phyloP scores from a whole-genome alignment of 2,329 filamentous ascomycete species.

The Exophiala lecanii-corni region DNA sequence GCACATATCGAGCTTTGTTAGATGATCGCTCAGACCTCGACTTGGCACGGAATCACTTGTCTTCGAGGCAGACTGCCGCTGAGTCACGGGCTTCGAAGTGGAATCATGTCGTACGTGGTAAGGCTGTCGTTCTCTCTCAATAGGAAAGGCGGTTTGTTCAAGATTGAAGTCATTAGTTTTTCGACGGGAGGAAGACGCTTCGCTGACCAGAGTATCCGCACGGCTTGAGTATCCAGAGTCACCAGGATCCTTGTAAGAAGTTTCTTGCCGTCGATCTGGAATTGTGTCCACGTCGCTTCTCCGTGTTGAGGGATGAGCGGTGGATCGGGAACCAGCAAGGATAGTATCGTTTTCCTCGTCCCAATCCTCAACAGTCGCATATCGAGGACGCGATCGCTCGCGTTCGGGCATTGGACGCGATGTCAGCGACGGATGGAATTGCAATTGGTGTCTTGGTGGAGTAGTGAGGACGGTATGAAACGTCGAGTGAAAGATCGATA shows the following conservation, averaged over 20 bases:
- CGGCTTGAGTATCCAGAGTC: constrained; percentile 61
- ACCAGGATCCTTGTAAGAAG: constrained; percentile 47
- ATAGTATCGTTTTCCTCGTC: constrained; percentile 42
- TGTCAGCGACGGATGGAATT: background rate
- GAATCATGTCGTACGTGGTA: constrained; percentile 10
- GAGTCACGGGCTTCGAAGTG: constrained; percentile 5
- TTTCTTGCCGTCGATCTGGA: constrained; percentile 9
- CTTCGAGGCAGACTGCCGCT: constrained; percentile 14
- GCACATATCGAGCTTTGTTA: constrained; percentile 18
- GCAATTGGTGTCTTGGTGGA: background rate
- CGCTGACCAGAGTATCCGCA: constrained; percentile 50
- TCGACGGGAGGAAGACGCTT: constrained; percentile 47
- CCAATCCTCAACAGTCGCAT: constrained; percentile 46
- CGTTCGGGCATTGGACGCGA: constrained; percentile 23
- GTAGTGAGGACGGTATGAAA: constrained; percentile 1
- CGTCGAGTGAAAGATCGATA: too few relatives aligned
- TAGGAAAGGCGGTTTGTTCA: constrained; percentile 1
- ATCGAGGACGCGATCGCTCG: constrained; percentile 32
- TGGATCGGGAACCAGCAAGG: constrained; percentile 44
- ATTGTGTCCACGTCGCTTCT: constrained; percentile 41
- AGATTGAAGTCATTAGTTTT: constrained; percentile 15
- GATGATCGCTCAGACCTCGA: too few relatives aligned
- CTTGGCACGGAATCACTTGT: constrained; percentile 9
- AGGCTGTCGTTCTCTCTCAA: constrained; percentile 23
- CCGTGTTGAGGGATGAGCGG: constrained; percentile 49